phyloP scores from a whole-genome alignment of 306 rosid species.

The Acacia crassicarpa region DNA sequence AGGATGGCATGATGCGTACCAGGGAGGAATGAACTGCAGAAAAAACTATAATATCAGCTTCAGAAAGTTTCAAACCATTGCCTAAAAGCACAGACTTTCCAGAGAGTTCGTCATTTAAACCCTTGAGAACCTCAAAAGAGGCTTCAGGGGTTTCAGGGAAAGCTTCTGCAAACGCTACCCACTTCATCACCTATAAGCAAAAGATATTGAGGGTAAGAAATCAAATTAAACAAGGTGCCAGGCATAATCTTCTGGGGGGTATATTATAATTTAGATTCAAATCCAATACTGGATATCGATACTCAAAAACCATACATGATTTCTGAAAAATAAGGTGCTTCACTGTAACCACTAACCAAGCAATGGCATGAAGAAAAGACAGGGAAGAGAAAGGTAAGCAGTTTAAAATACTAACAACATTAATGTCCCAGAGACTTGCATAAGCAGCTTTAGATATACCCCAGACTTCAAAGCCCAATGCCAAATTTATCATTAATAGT shows the following conservation, averaged over 20 bases:
- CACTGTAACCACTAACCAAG: background rate
- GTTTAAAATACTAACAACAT: background rate
- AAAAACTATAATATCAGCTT: slow-evolving; percentile 77
- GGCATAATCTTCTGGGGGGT: background rate
- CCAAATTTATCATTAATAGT: slow-evolving; percentile 1
- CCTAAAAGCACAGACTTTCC: slow-evolving; percentile 71
- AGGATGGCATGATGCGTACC: slow-evolving; percentile 49
- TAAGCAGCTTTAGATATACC: background rate
- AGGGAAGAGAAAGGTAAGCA: background rate
- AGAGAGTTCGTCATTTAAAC: slow-evolving; percentile 61
- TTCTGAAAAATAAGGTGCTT: background rate
- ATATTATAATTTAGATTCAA: slow-evolving; percentile 19
- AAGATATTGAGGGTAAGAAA: slow-evolving; percentile 16
- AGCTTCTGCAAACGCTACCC: slow-evolving; percentile 72
- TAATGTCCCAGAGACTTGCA: slow-evolving; percentile 3
- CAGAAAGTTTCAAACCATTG: slow-evolving; percentile 69
- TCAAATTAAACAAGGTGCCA: background rate
- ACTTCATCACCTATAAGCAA: slow-evolving; percentile 58
- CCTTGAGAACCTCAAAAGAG: slow-evolving; percentile 59
- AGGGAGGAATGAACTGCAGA: slow-evolving; percentile 67
- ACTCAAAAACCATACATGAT: slow-evolving; percentile 4
- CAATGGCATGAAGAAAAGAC: slow-evolving; percentile 1
- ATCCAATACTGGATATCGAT: background rate
- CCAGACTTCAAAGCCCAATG: background rate
- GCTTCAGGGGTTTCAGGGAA: slow-evolving; percentile 54